Conservation (phyloP, 768 basidiomycete genomes). For the Kwoniella mangroviensis region DNA sequence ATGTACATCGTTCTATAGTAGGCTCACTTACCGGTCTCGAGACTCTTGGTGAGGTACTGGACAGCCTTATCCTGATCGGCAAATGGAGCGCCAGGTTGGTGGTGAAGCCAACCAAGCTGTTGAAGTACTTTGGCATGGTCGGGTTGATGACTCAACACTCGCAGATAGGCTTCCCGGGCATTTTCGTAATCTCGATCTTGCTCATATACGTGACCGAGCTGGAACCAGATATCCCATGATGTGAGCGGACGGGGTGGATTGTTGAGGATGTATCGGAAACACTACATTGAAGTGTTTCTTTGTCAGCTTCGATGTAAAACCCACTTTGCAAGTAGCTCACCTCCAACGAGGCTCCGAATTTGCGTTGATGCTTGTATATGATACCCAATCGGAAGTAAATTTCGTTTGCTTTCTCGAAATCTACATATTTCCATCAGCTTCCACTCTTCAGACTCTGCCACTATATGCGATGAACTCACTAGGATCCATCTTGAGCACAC, state of each 20-base stretch:
- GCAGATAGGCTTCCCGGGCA: slow-evolving; percentile 94
- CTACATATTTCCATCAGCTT: slow-evolving; percentile 57
- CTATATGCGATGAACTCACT: slow-evolving; percentile 62
- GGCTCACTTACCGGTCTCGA: slow-evolving; percentile 79
- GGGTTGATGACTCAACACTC: slow-evolving; percentile 90
- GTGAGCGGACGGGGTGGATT: slow-evolving; percentile 95
- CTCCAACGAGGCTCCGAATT: slow-evolving; percentile 81
- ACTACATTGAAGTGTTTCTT: slow-evolving; percentile 55
- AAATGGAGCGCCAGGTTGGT: slow-evolving; percentile 91
- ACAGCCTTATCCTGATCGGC: slow-evolving; percentile 95
- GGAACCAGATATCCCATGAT: slow-evolving; percentile 99
- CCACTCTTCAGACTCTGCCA: neutral
- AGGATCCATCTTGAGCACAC: slow-evolving; percentile 94
- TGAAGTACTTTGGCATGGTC: slow-evolving; percentile 95
- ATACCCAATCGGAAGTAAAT: slow-evolving; percentile 97
- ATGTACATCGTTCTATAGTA: no score
- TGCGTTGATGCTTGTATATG: slow-evolving; percentile 98
- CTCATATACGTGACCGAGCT: slow-evolving; percentile 98
- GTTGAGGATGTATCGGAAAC: slow-evolving; percentile 94
- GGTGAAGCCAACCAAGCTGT: slow-evolving; percentile 96
- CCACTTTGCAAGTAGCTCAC: slow-evolving; percentile 42
- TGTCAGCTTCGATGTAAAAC: neutral
- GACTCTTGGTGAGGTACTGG: slow-evolving; percentile 86
- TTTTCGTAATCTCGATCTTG: slow-evolving; percentile 90
- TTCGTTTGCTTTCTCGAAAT: slow-evolving; percentile 98